phyloP scores from a whole-genome alignment of 2,329 filamentous ascomycete species.

The Nemania sp. region DNA sequence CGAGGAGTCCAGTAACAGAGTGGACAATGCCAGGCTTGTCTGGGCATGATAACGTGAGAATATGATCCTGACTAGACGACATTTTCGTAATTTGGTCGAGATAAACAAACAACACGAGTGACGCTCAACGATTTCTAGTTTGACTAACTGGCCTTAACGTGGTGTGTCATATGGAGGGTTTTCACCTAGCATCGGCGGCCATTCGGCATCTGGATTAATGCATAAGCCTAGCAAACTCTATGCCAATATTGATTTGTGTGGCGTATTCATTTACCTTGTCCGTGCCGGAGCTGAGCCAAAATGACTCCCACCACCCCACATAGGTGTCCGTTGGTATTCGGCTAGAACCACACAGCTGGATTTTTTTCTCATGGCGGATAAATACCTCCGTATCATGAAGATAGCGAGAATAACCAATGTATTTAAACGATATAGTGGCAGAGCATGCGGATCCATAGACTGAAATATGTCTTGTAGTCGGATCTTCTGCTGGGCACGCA shows the following conservation, averaged over 20 bases:
- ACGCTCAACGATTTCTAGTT: conserved; percentile 8
- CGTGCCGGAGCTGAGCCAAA: neutral
- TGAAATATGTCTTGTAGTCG: no score
- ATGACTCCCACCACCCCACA: no score
- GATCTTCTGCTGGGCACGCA: no score
- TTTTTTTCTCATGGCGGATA: no score
- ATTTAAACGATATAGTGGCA: no score
- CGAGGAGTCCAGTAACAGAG: conserved; percentile 78
- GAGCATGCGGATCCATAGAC: no score
- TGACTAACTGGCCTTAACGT: conserved; percentile 25
- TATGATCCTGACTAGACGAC: conserved; percentile 56
- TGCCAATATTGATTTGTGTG: conserved; percentile 15
- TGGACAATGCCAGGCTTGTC: conserved; percentile 86
- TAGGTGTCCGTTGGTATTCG: no score
- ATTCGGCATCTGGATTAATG: conserved; percentile 34
- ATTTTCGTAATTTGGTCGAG: conserved; percentile 21
- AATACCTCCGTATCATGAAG: no score
- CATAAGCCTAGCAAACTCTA: conserved; percentile 26
- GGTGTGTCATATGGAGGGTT: conserved; percentile 17
- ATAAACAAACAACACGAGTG: neutral
- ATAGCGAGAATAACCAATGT: no score
- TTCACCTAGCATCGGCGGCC: conserved; percentile 30
- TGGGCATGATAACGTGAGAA: conserved; percentile 81
- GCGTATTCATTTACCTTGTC: no score
- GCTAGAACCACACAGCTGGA: no score